Conservation (phyloP, 768 basidiomycete genomes). For the Pulveroboletus sp. region DNA sequence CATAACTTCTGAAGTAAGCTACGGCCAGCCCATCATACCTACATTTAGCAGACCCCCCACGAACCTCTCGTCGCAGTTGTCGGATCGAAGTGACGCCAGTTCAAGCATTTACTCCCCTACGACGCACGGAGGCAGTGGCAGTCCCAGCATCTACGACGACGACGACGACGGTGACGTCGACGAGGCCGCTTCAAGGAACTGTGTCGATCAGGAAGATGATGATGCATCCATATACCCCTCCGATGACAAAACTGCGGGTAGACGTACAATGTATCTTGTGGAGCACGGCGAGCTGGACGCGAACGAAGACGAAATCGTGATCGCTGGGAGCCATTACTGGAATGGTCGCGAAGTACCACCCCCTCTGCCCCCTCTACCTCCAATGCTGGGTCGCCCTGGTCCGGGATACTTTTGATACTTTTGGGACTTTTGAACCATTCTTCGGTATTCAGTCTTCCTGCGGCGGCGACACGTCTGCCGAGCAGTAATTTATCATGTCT, state of each 20-base stretch:
- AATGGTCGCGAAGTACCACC: slow-evolving; percentile 11
- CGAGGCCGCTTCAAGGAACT: slow-evolving; percentile 8
- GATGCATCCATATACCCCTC: slow-evolving; percentile 30
- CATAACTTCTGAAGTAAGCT: slow-evolving; percentile 17
- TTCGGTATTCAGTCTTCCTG: slow-evolving; percentile 7
- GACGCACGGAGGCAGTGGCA: slow-evolving; percentile 17
- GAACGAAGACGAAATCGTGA: slow-evolving; percentile 18
- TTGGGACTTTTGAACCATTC: slow-evolving; percentile 5
- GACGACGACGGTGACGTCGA: slow-evolving; percentile 25
- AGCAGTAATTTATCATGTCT: slow-evolving; percentile 31
- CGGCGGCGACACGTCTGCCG: background rate
- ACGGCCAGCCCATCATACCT: slow-evolving; percentile 13
- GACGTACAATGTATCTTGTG: slow-evolving; percentile 33
- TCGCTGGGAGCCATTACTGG: slow-evolving; percentile 23
- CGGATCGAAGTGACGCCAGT: slow-evolving; percentile 17
- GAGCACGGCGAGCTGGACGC: slow-evolving; percentile 27
- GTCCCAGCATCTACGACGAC: slow-evolving; percentile 19
- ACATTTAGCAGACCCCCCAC: background rate
- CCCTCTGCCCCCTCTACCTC: slow-evolving; percentile 20
- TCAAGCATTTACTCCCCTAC: slow-evolving; percentile 16
- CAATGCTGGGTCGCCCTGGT: slow-evolving; percentile 16
- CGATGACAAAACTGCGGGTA: slow-evolving; percentile 32
- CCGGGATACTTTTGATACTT: slow-evolving; percentile 27
- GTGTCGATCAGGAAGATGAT: slow-evolving; percentile 22
- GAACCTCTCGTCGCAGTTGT: slow-evolving; percentile 16